A percentile compares a stretch with the other conserved stretches of the same genome.
Evolutionary conservation across 805 yeast genomes (phyloP).

Genomic region (Starmera dryadoides): DNA sequence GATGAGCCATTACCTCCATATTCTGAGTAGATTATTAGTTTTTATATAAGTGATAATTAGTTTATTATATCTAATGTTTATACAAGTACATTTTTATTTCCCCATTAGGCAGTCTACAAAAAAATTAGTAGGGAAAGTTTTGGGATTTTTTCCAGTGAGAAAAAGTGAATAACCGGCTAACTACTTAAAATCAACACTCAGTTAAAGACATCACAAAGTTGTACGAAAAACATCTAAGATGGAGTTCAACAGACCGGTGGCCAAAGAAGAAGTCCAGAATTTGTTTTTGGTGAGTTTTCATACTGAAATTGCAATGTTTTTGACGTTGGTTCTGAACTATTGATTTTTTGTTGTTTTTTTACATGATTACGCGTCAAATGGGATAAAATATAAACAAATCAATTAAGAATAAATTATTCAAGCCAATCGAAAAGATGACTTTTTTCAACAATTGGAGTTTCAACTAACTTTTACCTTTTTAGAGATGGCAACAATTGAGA

Average conservation of each 20-base stretch:
- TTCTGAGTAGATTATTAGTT: not conserved
- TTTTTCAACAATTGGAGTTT: no score
- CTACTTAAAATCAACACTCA: not conserved
- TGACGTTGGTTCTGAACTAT: no score
- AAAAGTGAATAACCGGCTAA: not conserved
- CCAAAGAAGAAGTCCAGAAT: slow-evolving; percentile 22
- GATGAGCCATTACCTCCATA: slow-evolving; percentile 40
- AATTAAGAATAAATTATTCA: no score
- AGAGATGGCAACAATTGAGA: slow-evolving; percentile 53
- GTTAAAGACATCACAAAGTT: not conserved
- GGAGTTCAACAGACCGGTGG: slow-evolving; percentile 16
- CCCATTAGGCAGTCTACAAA: slow-evolving; percentile 2
- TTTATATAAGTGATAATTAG: no score
- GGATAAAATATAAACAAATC: no score
- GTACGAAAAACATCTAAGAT: slow-evolving; percentile 2
- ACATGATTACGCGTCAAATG: no score
- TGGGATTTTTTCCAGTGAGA: no score
- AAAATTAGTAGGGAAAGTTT: no score
- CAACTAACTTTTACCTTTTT: not conserved
- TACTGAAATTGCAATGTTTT: not conserved
- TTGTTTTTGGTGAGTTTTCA: slow-evolving; percentile 17
- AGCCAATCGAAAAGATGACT: no score
- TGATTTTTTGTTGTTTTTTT: no score
- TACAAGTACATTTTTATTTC: not conserved
- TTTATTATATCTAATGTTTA: no score